Percentiles rank a stretch among this genome's conserved stretches.
These are phyloP conservation scores for Pythium sukuiense DNA, from an alignment of 352 stramenopile species.

Conservation along the genomic window DNA sequence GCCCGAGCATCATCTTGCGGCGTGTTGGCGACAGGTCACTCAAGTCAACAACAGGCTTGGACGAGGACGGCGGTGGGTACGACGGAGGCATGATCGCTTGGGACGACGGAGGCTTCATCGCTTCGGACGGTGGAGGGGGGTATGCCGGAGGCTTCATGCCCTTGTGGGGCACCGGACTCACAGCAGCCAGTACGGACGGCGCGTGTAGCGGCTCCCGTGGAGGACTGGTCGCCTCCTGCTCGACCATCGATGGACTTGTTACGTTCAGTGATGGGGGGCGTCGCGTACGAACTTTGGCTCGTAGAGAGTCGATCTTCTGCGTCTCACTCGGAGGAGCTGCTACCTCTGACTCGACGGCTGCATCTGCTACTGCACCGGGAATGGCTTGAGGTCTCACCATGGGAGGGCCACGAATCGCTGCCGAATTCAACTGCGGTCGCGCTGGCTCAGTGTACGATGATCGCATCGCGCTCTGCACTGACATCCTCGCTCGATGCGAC, in stretches of 20 bases:
- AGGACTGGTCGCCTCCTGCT: background rate
- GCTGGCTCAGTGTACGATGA: conserved; percentile 24
- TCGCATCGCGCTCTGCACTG: conserved; percentile 28
- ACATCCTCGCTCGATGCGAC: conserved; percentile 31
- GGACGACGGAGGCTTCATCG: background rate
- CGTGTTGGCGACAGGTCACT: conserved; percentile 42
- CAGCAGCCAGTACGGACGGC: conserved; percentile 12
- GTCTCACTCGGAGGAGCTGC: background rate
- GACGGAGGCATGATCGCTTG: too few relatives aligned
- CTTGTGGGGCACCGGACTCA: conserved; percentile 12
- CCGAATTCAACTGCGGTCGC: conserved; percentile 23
- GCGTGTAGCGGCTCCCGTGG: conserved; percentile 9
- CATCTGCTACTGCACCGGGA: conserved; percentile 11
- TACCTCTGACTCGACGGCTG: background rate
- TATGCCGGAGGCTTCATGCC: conserved; percentile 6
- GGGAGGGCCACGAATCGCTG: conserved; percentile 32
- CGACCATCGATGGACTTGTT: background rate
- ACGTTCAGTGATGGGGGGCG: conserved; percentile 10
- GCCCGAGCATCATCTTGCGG: conserved; percentile 45
- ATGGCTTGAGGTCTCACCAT: conserved; percentile 10
- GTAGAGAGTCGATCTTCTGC: conserved; percentile 44
- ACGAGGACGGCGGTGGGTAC: too few relatives aligned
- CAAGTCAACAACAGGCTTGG: conserved; percentile 3
- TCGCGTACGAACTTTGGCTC: conserved; percentile 43
- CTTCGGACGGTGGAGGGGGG: background rate